phyloP scores from a whole-genome alignment of 495 filamentous ascomycete species.

The Chlorociboria aeruginascens region DNA sequence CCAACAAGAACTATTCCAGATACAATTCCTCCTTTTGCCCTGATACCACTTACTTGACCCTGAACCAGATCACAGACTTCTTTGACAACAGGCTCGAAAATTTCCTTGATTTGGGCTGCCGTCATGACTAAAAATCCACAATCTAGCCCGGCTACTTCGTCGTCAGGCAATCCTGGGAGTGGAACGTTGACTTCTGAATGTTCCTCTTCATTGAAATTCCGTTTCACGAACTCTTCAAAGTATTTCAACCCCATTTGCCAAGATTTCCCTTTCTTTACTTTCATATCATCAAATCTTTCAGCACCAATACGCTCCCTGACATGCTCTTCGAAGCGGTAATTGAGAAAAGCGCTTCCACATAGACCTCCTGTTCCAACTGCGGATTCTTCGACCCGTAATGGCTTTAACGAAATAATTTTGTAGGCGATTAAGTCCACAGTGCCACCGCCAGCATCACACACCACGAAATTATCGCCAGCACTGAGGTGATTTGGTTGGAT shows the following conservation, averaged over 20 bases:
- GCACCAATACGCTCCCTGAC: slow-evolving; percentile 45
- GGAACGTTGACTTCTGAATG: slow-evolving; percentile 58
- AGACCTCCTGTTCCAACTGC: slow-evolving; percentile 53
- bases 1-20: slow-evolving; percentile 58
- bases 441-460: slow-evolving; percentile 70
- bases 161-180: slow-evolving; percentile 61
- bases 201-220: slow-evolving; percentile 65
- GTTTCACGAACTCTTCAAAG: slow-evolving; percentile 57
- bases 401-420: slow-evolving; percentile 45
- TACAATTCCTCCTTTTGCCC: slow-evolving; percentile 48
- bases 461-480: slow-evolving; percentile 58
- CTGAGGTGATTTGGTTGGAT: slow-evolving; percentile 52
- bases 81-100: slow-evolving; percentile 55
- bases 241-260: slow-evolving; percentile 66
- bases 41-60: slow-evolving; percentile 47
- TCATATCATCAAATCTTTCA: slow-evolving; percentile 48
- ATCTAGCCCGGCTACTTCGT: slow-evolving; percentile 46
- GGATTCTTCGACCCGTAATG: slow-evolving; percentile 49
- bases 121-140: slow-evolving; percentile 55
- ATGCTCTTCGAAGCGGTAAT: slow-evolving; percentile 57
- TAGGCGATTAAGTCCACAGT: slow-evolving; percentile 64
- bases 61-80: slow-evolving; percentile 49
- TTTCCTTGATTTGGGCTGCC: slow-evolving; percentile 44
- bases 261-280: slow-evolving; percentile 42
- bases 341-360: slow-evolving; percentile 60